These are phyloP conservation scores for Xylogone sp. DNA, from an alignment of 2,329 filamentous ascomycete species.

Conservation along the genomic window DNA sequence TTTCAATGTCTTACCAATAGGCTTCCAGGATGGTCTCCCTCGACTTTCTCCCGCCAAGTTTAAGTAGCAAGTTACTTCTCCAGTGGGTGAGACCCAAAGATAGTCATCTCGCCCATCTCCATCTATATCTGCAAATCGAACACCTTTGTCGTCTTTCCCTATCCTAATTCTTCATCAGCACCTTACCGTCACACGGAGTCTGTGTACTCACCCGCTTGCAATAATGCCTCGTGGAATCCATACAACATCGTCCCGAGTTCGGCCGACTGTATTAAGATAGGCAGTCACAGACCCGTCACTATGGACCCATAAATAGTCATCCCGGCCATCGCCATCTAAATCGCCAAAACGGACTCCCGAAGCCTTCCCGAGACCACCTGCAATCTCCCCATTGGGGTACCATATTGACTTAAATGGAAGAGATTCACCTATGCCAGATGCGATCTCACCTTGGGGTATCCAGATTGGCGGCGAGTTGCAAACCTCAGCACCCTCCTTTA, in stretches of 20 bases:
- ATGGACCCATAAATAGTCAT: conserved; percentile 1
- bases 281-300: neutral
- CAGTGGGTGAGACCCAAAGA: neutral
- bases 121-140: conserved; percentile 4
- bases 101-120: conserved; percentile 4
- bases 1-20: too few species aligned
- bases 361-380: neutral
- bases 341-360: neutral
- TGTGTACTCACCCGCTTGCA: too few species aligned
- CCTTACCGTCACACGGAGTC: too few species aligned
- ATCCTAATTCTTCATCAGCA: too few species aligned
- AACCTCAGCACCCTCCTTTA: too few species aligned
- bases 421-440: neutral
- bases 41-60: neutral
- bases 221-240: too few species aligned
- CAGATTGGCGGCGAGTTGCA: too few species aligned
- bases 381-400: neutral
- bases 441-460: neutral
- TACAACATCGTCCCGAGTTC: neutral
- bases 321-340: conserved; percentile 2
- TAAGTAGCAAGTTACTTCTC: neutral
- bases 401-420: neutral
- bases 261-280: conserved; percentile 3
- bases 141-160: neutral
- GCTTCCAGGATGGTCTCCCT: too few species aligned